A percentile compares a stretch with the other conserved stretches of the same genome.
phyloP scores from a whole-genome alignment of 2,329 filamentous ascomycete genomes.

The Aspergillus brunneoviolaceus region DNA sequence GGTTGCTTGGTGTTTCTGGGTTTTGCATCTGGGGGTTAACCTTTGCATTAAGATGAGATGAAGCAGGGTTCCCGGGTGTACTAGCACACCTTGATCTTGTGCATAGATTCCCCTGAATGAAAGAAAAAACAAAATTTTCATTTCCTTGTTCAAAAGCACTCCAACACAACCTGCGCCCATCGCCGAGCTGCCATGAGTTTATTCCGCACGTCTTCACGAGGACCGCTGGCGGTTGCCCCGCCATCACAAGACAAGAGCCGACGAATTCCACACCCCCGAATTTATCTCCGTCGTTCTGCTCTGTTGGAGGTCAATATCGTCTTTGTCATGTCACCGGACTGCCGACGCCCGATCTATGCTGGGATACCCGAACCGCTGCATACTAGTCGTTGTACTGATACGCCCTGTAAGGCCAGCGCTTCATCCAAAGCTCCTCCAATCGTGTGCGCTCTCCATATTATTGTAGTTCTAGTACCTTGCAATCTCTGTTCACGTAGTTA shows the following conservation, averaged over 20 bases:
- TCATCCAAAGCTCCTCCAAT: background rate
- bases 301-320: too few species aligned
- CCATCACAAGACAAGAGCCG: background rate
- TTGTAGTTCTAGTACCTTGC: background rate
- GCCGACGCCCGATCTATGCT: too few species aligned
- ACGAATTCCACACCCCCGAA: too few species aligned
- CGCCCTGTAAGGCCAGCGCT: background rate
- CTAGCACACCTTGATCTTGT: constrained; percentile 40
- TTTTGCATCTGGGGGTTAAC: constrained; percentile 34
- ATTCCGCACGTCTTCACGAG: background rate
- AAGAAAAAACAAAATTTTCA: constrained; percentile 40
- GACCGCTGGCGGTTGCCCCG: background rate
- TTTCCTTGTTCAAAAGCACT: constrained; percentile 19
- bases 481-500: background rate
- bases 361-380: background rate
- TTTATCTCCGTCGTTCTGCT: too few species aligned
- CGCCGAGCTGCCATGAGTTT: background rate
- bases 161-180: background rate
- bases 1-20: constrained; percentile 40
- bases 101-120: constrained; percentile 48
- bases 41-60: constrained; percentile 42
- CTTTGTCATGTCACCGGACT: too few species aligned
- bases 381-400: background rate
- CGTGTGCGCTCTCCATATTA: background rate
- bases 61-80: constrained; percentile 39